Percentiles rank a stretch among this genome's conserved stretches.
phyloP scores from a whole-genome alignment of 495 filamentous ascomycete species.

The Aspergillus nidulans region DNA sequence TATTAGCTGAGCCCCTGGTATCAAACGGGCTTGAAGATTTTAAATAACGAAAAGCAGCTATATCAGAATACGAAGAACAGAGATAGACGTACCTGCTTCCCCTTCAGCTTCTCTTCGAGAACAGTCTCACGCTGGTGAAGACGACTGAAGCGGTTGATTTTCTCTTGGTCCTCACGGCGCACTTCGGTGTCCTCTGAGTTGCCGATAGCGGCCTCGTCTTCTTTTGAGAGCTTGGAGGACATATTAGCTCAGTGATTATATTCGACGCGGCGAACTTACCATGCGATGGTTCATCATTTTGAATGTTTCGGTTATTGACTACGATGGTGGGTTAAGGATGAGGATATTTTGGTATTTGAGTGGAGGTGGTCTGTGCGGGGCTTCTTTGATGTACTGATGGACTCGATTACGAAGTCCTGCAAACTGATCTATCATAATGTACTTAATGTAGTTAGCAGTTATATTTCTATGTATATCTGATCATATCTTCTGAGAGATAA shows the following conservation, averaged over 20 bases:
- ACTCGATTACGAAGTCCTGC: not conserved
- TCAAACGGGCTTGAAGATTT: not conserved
- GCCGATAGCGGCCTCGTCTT: conserved; percentile 70
- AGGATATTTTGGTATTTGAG: conserved; percentile 1
- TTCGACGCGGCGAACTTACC: conserved; percentile 22
- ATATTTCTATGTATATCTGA: no score
- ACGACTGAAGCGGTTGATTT: conserved; percentile 96
- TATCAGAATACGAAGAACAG: not conserved
- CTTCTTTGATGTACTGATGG: not conserved
- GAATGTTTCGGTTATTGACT: not conserved
- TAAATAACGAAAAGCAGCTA: not conserved
- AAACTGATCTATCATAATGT: no score
- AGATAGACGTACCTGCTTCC: conserved; percentile 63
- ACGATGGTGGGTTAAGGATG: not conserved
- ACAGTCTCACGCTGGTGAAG: conserved; percentile 79
- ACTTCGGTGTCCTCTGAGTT: conserved; percentile 77
- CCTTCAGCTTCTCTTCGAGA: conserved; percentile 76
- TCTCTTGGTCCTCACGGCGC: conserved; percentile 93
- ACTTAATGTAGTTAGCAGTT: no score
- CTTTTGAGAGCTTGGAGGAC: conserved; percentile 70
- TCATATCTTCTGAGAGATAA: no score
- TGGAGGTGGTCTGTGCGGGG: conserved; percentile 5
- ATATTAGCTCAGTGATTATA: conserved; percentile 1
- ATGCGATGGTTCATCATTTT: conserved; percentile 45
- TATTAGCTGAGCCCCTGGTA: not conserved